Evolutionary conservation across 2,329 filamentous ascomycete species (phyloP).

Genomic region (Neopestalotiopsis clavispora): DNA sequence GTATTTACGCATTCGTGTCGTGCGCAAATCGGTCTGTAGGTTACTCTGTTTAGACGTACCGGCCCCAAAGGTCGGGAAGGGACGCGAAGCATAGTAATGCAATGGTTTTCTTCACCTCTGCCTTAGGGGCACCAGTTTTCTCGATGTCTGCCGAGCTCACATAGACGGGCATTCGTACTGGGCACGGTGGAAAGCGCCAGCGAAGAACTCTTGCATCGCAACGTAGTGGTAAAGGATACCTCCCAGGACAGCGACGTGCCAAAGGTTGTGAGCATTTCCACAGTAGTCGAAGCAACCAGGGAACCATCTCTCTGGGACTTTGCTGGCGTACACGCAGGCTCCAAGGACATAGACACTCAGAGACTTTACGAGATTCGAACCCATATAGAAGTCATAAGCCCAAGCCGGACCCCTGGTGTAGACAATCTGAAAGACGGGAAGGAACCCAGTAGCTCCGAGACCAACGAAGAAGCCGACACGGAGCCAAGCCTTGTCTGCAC

Average conservation of each 20-base stretch:
- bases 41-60: not conserved
- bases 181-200: constrained; percentile 73
- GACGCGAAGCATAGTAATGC: not conserved
- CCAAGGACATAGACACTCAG: constrained; percentile 85
- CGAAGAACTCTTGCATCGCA: constrained; percentile 95
- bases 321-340: constrained; percentile 86
- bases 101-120: constrained; percentile 6
- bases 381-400: constrained; percentile 89
- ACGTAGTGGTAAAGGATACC: constrained; percentile 97
- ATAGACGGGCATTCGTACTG: constrained; percentile 62
- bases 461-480: constrained; percentile 91
- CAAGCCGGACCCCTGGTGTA: constrained; percentile 78
- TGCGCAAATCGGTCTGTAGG: not conserved
- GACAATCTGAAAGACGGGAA: constrained; percentile 85
- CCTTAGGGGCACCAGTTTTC: not conserved
- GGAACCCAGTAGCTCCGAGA: constrained; percentile 84
- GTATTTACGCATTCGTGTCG: not conserved
- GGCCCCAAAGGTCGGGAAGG: not conserved
- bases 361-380: constrained; percentile 74
- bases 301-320: constrained; percentile 90
- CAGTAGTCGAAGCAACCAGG: constrained; percentile 95
- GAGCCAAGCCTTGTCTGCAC: constrained; percentile 88
- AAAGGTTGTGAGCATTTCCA: constrained; percentile 95
- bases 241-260: constrained; percentile 88
- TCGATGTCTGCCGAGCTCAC: constrained; percentile 33